Evolutionary conservation across 352 stramenopile genomes (phyloP), one percentile per base, ranked within the genome.

Genomic region (Blastocystis sp.): DNA sequence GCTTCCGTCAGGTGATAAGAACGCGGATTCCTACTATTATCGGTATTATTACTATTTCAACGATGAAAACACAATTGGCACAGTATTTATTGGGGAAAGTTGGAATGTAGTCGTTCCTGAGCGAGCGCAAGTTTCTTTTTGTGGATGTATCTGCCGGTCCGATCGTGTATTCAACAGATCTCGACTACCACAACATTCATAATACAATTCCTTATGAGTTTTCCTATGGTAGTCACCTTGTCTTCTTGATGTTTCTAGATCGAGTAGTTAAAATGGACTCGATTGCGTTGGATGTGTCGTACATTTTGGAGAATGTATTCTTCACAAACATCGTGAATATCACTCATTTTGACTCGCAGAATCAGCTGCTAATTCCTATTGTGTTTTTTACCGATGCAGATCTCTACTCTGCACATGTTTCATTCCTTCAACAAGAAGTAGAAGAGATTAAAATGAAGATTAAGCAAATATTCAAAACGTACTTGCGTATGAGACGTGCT

Each of bases 1-100:
- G 73, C 56, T 84, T 55, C 73, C 73, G 6, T 23, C 47, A 0
- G 26, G 20, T 11, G 73, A 84, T 43, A 66, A 47, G 50, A 84
- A 84, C 9, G 73, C 73, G 5, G 73, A 84, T 43, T 20, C n/a
- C 5, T 84, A 84, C 39, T 84, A 84, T n/a, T 84, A 84, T n/a
- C 50, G 54, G 20, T 84, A 84, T 55, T 84, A 84, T 45, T 84
- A 69, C 15, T 11, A n/a, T 15, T 68, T 54, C 29, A 84, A 84
- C 56, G 50, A 84, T 43, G 73, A 84, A 68, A 84, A 84, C 43
- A 66, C 47, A 34, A 66, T 84, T 13, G 45, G 73, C 7, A 84
- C 45, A 8, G 73, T 84, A 5, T 23, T 0, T 1, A 13, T 29
- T 54, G 5, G 2, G 50, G n/a, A 18, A 0, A 34, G 18, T 39